Base-by-base conservation (phyloP, 805 yeast genomes). In the Komagataella phaffii region DNA sequence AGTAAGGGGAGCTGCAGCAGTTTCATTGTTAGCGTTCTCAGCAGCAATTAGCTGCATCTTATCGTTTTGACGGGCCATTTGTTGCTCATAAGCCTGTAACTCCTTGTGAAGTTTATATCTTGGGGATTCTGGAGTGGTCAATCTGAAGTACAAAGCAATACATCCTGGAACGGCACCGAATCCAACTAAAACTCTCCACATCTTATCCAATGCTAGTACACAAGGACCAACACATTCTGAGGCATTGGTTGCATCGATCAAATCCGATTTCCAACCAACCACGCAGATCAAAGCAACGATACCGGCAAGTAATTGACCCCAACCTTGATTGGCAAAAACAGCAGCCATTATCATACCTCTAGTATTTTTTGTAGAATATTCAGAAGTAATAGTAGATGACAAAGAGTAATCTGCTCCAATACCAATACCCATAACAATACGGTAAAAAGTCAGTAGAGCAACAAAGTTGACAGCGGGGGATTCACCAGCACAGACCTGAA, bases 271-370 rank as follows among this genome's bases (percentile, higher is more conserved):
- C 77, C 84, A 89, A 61, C 81, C 95, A 53, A 83, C 85, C 58
- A 87, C 85, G 63, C 80, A 75, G 53, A 86, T 64, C 55, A 88
- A 70, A 53, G 95, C 87, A 60, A 88, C 86, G 57, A 88, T 74
- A 79, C 91, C 96, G 54, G 88, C 96, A 17, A 81, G 63, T 55
- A 89, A 77, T 74, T 90, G 96, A 68, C 97, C 97, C 82, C 93
- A 80, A 70, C 96, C 97, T 73, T 90, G 97, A 75, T 89, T 89
- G 53, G 96, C 91, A 69, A 90, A 90, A 53, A 88, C 96, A 24
- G 96, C 95, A 64, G 87, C 89, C 96, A 88, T 88, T 61, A 88
- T 88, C 57, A 96, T 96, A 77, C 96, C 96, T 81, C 96, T 86
- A 95, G 96, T 88, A 69, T 85, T 88, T 58, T 96, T 88, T 54